Conservation (phyloP, 805 yeast genomes). For the Sugiyamaella lignohabitans region DNA sequence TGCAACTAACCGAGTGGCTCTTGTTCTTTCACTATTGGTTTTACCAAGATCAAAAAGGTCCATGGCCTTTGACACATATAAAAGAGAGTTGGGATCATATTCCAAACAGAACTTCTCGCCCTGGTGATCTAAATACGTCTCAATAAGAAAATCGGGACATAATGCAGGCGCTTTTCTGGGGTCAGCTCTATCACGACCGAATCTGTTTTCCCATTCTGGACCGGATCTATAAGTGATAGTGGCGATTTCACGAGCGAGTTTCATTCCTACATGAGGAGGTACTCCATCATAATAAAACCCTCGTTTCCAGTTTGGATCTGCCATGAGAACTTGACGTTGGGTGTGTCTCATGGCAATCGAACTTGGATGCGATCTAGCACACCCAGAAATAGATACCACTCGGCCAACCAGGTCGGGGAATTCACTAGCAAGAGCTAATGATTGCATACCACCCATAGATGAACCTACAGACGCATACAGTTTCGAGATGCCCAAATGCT, state of each 20-base stretch:
- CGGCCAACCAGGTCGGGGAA: conserved; percentile 71
- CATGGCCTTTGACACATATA: conserved; percentile 90
- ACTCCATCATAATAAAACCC: conserved; percentile 74
- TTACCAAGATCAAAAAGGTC: conserved; percentile 79
- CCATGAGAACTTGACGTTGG: conserved; percentile 88
- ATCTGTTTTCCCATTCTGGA: conserved; percentile 93
- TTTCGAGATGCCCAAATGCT: conserved; percentile 55
- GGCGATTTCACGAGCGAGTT: conserved; percentile 86
- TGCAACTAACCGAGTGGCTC: conserved; percentile 5
- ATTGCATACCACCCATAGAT: conserved; percentile 99
- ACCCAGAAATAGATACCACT: conserved; percentile 78
- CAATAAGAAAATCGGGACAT: conserved; percentile 89
- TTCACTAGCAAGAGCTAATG: conserved; percentile 78
- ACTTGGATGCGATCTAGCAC: conserved; percentile 91
- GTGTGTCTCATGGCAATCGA: conserved; percentile 91
- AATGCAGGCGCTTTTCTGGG: conserved; percentile 74
- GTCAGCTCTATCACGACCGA: conserved; percentile 82
- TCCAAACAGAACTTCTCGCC: conserved; percentile 91
- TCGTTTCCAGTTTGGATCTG: conserved; percentile 91
- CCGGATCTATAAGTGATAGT: conserved; percentile 92
- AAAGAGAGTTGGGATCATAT: conserved; percentile 83
- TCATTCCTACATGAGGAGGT: conserved; percentile 95
- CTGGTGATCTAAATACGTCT: conserved; percentile 88
- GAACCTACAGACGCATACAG: conserved; percentile 81
- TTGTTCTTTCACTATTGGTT: conserved; percentile 14